Conservation (phyloP, 139 green algal species). For the Picocystis salinarum region DNA sequence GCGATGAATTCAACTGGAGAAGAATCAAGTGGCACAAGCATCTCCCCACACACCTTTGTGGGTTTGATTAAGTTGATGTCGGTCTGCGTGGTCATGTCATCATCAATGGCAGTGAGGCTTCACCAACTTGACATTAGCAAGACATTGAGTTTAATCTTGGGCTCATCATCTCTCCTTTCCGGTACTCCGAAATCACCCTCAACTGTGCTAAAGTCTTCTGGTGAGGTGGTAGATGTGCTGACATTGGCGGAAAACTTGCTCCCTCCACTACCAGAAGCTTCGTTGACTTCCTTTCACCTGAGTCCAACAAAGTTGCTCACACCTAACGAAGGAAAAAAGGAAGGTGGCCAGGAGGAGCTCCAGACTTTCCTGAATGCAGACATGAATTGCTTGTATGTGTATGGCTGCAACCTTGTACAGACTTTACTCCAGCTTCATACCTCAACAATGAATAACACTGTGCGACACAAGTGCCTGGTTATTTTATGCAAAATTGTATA, state of each 20-base stretch:
- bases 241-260: conserved; percentile 48
- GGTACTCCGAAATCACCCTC: conserved; percentile 3
- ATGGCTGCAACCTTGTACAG: background rate
- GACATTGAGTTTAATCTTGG: conserved; percentile 1
- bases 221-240: conserved; percentile 69
- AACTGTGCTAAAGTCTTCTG: conserved; percentile 37
- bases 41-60: conserved; percentile 9
- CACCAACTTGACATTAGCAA: conserved; percentile 14
- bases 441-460: conserved; percentile 27
- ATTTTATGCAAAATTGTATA: conserved; percentile 50
- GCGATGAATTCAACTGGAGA: conserved; percentile 33
- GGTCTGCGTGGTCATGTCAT: conserved; percentile 29
- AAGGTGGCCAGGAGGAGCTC: background rate
- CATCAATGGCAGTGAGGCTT: conserved; percentile 39
- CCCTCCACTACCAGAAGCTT: conserved; percentile 43
- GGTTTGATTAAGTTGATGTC: conserved; percentile 56
- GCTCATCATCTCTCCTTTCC: conserved; percentile 31
- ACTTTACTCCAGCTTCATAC: conserved; percentile 25
- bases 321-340: too few species aligned
- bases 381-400: too few species aligned
- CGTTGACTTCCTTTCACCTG: too few species aligned
- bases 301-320: too few species aligned
- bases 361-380: too few species aligned
- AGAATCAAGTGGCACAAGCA: conserved; percentile 2
- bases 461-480: conserved; percentile 45